Evolutionary conservation across 371 early-diverging fungal genomes (phyloP).

Genomic region (Phascolomyces articulosus): DNA sequence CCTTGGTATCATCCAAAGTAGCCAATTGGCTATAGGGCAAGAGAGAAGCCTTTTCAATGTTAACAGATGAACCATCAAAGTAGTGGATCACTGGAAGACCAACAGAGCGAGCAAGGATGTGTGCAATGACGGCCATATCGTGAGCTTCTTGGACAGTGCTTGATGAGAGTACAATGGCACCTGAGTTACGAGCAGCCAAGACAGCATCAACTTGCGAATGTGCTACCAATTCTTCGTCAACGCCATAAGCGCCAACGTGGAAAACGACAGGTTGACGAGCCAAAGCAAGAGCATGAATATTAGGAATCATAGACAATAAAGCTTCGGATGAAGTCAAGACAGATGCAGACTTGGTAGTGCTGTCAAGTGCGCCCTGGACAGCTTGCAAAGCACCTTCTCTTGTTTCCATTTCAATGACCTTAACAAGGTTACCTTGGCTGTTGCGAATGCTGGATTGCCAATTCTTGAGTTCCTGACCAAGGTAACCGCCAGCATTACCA

Average conservation of each 20-base stretch:
- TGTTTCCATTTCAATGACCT: slow-evolving; percentile 74
- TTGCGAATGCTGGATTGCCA: slow-evolving; percentile 67
- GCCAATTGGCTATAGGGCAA: slow-evolving; percentile 49
- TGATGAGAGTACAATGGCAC: slow-evolving; percentile 70
- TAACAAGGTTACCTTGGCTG: slow-evolving; percentile 64
- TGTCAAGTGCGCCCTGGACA: slow-evolving; percentile 76
- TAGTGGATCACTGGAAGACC: slow-evolving; percentile 75
- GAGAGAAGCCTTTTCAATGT: slow-evolving; percentile 53
- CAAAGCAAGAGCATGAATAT: slow-evolving; percentile 71
- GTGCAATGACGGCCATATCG: slow-evolving; percentile 74
- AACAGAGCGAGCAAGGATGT: slow-evolving; percentile 60
- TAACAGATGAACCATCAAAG: slow-evolving; percentile 67
- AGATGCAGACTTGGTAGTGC: slow-evolving; percentile 43
- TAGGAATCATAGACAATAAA: slow-evolving; percentile 80
- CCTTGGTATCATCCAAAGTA: slow-evolving; percentile 4
- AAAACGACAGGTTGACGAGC: slow-evolving; percentile 74
- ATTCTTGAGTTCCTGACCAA: slow-evolving; percentile 63
- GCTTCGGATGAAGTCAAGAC: slow-evolving; percentile 78
- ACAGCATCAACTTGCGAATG: slow-evolving; percentile 67
- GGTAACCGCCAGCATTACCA: slow-evolving; percentile 46
- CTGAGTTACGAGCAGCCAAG: slow-evolving; percentile 70
- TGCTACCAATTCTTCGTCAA: slow-evolving; percentile 59
- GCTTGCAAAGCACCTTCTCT: slow-evolving; percentile 81
- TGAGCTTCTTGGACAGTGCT: slow-evolving; percentile 80
- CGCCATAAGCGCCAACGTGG: slow-evolving; percentile 77